Base-by-base conservation (phyloP, 108 stramenopile genomes). In the Stephanodiscus minutulus region DNA sequence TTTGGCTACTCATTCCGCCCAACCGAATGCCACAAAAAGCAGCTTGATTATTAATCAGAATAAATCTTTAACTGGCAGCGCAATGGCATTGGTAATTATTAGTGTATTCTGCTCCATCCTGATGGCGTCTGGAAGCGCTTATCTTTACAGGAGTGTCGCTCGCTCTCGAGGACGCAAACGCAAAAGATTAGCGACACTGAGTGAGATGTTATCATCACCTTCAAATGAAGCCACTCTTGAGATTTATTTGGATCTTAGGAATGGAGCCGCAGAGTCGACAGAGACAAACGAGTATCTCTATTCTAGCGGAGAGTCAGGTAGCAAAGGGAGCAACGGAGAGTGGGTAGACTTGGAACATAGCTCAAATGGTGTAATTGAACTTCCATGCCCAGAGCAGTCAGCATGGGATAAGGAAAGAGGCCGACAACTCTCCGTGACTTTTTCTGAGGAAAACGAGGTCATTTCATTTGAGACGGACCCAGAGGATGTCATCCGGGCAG, bases 31-130 rank as follows among this genome's bases (percentile, higher is more conserved):
- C 52, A 53, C 11, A 1, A n/a, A 48, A 70, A 70, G 46, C 25
- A 62, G 41, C 29, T 22, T 73, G 15, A 44, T 61, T 24, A 35
- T 73, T 5, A 47, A 63, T 49, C 53, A 73, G 7, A 15, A 44
- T 17, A 44, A 44, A 13, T 41, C 37, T 10, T 24, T 52, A 10
- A 29, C 37, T 33, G 41, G 46, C 24, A 50, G 54, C 3, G 54
- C 72, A 17, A 73, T 43, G 17, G 57, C 72, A 3, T 36, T 73
- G 28, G 36, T 73, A 41, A 64, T 73, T 28, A 43, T 73, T 29
- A 63, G 72, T 35, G 72, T 63, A 4, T 39, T 27, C 44, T 52
- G 50, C 64, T 64, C 64, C 44, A 37, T 73, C 11, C 50, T 53
- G 25, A 39, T 73, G 62, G 54, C 63, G 36, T 72, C 71, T 6